Conservation (phyloP, 305 asterid species). For the Fraxinus sp. region DNA sequence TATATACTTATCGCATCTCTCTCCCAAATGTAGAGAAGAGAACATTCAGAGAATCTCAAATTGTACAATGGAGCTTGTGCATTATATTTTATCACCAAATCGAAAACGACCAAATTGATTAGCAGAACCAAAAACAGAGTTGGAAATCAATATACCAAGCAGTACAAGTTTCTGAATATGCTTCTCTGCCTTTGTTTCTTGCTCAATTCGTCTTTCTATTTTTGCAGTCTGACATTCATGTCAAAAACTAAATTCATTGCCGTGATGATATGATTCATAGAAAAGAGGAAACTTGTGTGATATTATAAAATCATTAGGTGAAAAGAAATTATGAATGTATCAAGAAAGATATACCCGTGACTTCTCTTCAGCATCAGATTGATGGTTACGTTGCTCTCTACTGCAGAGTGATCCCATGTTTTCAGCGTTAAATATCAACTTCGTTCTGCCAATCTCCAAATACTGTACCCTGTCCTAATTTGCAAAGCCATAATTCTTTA, state of each 20-base stretch:
- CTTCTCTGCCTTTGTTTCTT: constrained; percentile 87
- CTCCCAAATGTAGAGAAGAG: neutral
- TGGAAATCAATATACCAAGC: constrained; percentile 56
- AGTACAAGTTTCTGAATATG: constrained; percentile 93
- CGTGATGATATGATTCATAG: constrained; percentile 12
- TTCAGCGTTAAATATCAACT: neutral
- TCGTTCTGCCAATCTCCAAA: neutral
- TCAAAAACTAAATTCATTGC: neutral
- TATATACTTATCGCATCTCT: neutral
- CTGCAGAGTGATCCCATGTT: neutral
- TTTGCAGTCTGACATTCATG: constrained; percentile 72
- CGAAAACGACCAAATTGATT: neutral
- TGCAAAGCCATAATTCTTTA: neutral
- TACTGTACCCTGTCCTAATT: neutral
- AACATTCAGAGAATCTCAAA: neutral
- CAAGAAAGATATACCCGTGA: constrained; percentile 57
- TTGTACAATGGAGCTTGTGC: neutral
- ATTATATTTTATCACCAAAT: neutral
- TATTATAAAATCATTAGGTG: neutral
- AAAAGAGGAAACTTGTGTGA: neutral
- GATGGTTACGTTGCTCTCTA: neutral
- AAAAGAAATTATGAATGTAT: neutral
- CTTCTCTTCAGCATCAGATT: constrained; percentile 69
- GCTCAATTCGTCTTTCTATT: constrained; percentile 92
- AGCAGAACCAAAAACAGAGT: constrained; percentile 12